Evolutionary conservation across 2,329 filamentous ascomycete genomes (phyloP).

Genomic region (Colletotrichum melonis): DNA sequence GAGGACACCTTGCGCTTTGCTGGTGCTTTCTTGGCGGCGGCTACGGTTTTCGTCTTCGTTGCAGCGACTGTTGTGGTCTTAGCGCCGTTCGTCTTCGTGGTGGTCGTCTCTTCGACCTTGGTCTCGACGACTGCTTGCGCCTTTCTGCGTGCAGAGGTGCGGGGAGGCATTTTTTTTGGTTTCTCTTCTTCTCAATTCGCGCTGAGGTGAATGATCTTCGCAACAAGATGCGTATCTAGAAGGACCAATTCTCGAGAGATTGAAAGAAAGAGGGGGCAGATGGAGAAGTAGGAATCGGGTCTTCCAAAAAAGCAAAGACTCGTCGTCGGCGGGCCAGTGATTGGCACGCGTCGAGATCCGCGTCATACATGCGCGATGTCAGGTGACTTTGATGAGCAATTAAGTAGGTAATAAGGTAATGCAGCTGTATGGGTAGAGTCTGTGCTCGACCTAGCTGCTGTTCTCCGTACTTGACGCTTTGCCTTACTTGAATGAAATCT

Average conservation of each 20-base stretch:
- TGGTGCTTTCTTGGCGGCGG: constrained; percentile 33
- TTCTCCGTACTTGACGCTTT: background rate
- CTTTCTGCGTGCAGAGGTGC: constrained; percentile 47
- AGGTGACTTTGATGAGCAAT: constrained; percentile 21
- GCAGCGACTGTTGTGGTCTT: constrained; percentile 25
- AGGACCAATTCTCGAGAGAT: background rate
- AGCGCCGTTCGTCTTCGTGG: constrained; percentile 22
- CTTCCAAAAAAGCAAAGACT: constrained; percentile 8
- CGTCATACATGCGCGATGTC: constrained; percentile 20
- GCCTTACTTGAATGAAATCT: background rate
- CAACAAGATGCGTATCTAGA: background rate
- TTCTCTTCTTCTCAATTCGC: background rate
- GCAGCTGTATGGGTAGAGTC: background rate
- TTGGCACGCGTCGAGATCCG: constrained; percentile 23
- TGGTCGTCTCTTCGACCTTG: constrained; percentile 38
- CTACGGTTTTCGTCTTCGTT: constrained; percentile 22
- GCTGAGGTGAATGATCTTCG: background rate
- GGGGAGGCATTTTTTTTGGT: constrained; percentile 49
- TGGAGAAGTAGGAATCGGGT: background rate
- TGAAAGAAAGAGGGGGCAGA: too few species aligned
- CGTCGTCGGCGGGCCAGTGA: background rate
- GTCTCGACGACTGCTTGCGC: constrained; percentile 41
- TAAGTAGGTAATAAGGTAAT: background rate
- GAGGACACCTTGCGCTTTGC: constrained; percentile 47
- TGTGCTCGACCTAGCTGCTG: background rate